Conservation (phyloP, 345 rosid species). For the Brassica carinata region DNA sequence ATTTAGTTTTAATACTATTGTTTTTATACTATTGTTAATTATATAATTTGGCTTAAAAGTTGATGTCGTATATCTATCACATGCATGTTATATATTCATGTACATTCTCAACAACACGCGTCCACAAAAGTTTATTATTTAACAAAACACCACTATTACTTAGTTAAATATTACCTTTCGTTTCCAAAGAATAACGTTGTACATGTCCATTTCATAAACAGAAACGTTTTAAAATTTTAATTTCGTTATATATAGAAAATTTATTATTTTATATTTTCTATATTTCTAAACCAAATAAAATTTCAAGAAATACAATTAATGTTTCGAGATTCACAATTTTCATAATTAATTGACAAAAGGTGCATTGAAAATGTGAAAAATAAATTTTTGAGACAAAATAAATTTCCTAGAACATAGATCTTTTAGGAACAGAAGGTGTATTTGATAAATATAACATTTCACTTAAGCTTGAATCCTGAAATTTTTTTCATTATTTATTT, state of each 20-base stretch:
- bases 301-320: too few relatives aligned
- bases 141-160: neutral
- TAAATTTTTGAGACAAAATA: too few relatives aligned
- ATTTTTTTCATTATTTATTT: neutral
- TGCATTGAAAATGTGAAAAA: too few relatives aligned
- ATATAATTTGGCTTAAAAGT: slow-evolving; percentile 2
- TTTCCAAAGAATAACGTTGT: neutral
- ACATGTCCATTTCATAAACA: neutral
- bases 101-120: neutral
- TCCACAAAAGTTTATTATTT: neutral
- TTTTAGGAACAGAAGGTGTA: neutral
- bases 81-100: neutral
- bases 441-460: neutral
- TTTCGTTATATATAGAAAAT: neutral
- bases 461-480: neutral
- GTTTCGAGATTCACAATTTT: too few relatives aligned
- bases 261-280: too few relatives aligned
- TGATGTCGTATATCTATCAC: slow-evolving; percentile 10
- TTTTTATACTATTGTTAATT: slow-evolving; percentile 12
- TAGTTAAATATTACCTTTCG: neutral
- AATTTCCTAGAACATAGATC: too few relatives aligned
- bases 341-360: too few relatives aligned
- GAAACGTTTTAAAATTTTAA: neutral
- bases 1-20: slow-evolving; percentile 12
- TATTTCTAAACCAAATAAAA: too few relatives aligned